A percentile compares a stretch with the other conserved stretches of the same genome.
phyloP scores from a whole-genome alignment of 257 asterid genomes.

The Solanum rostratum region DNA sequence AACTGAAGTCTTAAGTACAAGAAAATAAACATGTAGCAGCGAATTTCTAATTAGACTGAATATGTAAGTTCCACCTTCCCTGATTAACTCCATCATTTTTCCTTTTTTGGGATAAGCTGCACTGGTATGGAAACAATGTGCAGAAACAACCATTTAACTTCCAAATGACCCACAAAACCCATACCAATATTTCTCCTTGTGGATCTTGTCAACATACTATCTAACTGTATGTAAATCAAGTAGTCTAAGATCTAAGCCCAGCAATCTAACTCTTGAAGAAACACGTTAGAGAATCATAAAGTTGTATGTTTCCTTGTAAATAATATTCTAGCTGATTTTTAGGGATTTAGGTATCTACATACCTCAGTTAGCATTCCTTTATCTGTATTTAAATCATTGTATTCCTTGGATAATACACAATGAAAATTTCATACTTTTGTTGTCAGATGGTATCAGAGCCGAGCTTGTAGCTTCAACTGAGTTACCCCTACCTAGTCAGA shows the following conservation, averaged over 20 bases:
- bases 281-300: background rate
- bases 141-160: background rate
- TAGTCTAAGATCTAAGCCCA: background rate
- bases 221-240: background rate
- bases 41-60: background rate
- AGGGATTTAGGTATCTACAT: too few relatives aligned
- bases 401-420: too few relatives aligned
- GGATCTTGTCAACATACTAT: background rate
- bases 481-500: background rate
- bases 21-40: background rate
- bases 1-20: background rate
- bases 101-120: background rate
- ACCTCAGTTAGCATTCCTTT: too few relatives aligned
- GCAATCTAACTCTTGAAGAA: background rate
- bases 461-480: background rate
- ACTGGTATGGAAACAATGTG: background rate
- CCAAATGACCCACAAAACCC: background rate
- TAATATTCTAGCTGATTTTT: too few relatives aligned
- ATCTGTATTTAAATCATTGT: too few relatives aligned
- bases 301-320: too few relatives aligned
- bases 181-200: background rate
- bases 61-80: background rate
- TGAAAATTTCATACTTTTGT: background rate
- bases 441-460: background rate
- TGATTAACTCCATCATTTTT: background rate